Evolutionary conservation across 306 rosid species (phyloP), one percentile per base, ranked within the genome.

Genomic region (Echinosophora koreensis): DNA sequence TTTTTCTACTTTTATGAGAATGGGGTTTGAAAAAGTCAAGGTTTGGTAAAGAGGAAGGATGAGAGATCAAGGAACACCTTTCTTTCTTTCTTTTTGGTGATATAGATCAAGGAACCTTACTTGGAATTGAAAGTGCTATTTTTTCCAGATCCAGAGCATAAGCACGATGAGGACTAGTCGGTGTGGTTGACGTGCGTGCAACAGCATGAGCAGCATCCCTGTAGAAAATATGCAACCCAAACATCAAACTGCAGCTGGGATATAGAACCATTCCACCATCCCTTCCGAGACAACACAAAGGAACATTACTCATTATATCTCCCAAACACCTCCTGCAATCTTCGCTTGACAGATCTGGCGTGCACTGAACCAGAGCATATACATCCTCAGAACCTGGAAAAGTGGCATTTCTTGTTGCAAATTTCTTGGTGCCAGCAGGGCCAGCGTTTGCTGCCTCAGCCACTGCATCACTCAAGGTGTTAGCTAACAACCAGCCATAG

Each of bases 231-330:
- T 30, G 3, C 1, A 2, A 6, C 1, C 78, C 49, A 30, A 71
- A 79, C 83, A 71, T 79, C 78, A 79, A 64, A 79, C 5, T 28
- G 47, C 83, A 79, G 4, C 78, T 79, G 1, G 66, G 83, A 71
- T 11, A 49, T n/a, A 79, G 49, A 63, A 79, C 78, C 73, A 79
- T 79, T 28, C 73, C 73, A 42, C 83, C 67, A 1, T 52, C 7
- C 22, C 16, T 70, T 49, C 72, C 82, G 0, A 70, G 65, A 5
- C 83, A 79, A 14, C 78, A 79, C 13, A 62, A 1, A 18, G 73
- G 14, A 51, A 79, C 62, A 28, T 39, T 58, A 2, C 3, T 58
- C 67, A 62, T 71, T 47, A 79, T 54, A 79, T 79, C 83, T 46
- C 66, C 32, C 50, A 79, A 27, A 71, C 78, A 71, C 28, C 34